phyloP scores from a whole-genome alignment of 116 monocot species.

The Papilionanthe hybrid region DNA sequence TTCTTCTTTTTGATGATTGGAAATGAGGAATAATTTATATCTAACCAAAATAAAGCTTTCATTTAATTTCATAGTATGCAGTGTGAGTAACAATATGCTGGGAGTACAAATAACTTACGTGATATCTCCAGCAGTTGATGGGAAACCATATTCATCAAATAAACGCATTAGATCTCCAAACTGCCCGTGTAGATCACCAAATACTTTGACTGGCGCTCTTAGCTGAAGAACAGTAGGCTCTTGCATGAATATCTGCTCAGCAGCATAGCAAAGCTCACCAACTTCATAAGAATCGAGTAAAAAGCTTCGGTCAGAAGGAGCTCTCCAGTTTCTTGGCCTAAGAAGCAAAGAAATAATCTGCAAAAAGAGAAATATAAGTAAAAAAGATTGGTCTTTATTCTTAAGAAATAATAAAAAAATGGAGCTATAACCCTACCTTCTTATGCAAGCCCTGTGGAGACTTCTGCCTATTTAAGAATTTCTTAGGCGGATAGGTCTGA shows the following conservation, averaged over 20 bases:
- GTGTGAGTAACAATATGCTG: neutral
- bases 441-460: slow-evolving; percentile 90
- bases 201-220: slow-evolving; percentile 95
- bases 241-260: slow-evolving; percentile 94
- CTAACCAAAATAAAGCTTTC: neutral
- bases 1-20: neutral
- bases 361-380: slow-evolving; percentile 17
- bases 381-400: neutral
- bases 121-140: slow-evolving; percentile 95
- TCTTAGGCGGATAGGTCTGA: slow-evolving; percentile 47
- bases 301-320: slow-evolving; percentile 79
- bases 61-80: neutral
- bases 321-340: slow-evolving; percentile 82
- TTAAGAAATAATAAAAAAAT: slow-evolving; percentile 6
- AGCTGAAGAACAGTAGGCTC: slow-evolving; percentile 95
- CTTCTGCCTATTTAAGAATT: slow-evolving; percentile 71
- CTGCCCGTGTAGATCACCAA: slow-evolving; percentile 98
- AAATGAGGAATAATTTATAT: neutral
- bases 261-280: slow-evolving; percentile 95
- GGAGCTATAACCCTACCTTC: slow-evolving; percentile 35
- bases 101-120: slow-evolving; percentile 41
- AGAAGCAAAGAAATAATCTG: slow-evolving; percentile 88
- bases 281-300: slow-evolving; percentile 96
- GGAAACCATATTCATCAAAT: slow-evolving; percentile 99
- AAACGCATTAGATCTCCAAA: slow-evolving; percentile 97